Evolutionary conservation across 2,329 filamentous ascomycete species (phyloP), one percentile per base, ranked within the genome.

Genomic region (Tolypocladium guangdongense): DNA sequence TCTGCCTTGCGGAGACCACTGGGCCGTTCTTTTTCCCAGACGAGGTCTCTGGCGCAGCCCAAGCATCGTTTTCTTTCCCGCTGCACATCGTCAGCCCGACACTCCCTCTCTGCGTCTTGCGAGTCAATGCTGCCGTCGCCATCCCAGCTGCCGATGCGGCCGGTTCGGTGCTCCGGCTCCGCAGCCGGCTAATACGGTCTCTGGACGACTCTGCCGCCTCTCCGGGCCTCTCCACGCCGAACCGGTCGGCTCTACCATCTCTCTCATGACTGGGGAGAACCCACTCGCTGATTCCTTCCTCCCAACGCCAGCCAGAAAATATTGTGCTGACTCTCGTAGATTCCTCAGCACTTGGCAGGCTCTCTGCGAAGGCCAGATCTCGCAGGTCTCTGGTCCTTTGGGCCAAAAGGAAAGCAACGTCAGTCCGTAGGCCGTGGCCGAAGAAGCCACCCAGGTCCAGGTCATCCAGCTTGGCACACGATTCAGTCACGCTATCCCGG

Each of bases 281-380:
- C 70, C 70, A 72, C 54, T 73, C 70, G 51, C 69, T 68, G 30
- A 73, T 71, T 20, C 68, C 68, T 41, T 71, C 68, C 49, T 73
- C 70, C 70, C 70, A 73, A 41, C 60, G 59, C 64, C 68, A 72
- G 7, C 69, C 68, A 2, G 66, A 64, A 50, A 70, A 71, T 6
- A 67, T 60, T 11, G 56, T 60, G 27, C 54, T 60, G 7, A 55
- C 39, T 18, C 49, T 51, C 20, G 52, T 52, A 24, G 54, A 56
- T 16, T 51, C 50, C 24, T 56, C 53, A 7, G 45, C 39, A 10
- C 45, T 53, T 24, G 59, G 53, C 30, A 79, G 64, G 33, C 64
- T 70, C 58, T 82, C 79, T 3, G 78, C 78, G 59, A 77, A 80
- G 11, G 73, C 74, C 41, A 81, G 70, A 57, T 82, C 78, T 30